Percentiles rank a stretch among this genome's conserved stretches.
These are phyloP conservation scores for Lachancea meyersii DNA, from an alignment of 805 yeast genomes.

Conservation along the genomic window DNA sequence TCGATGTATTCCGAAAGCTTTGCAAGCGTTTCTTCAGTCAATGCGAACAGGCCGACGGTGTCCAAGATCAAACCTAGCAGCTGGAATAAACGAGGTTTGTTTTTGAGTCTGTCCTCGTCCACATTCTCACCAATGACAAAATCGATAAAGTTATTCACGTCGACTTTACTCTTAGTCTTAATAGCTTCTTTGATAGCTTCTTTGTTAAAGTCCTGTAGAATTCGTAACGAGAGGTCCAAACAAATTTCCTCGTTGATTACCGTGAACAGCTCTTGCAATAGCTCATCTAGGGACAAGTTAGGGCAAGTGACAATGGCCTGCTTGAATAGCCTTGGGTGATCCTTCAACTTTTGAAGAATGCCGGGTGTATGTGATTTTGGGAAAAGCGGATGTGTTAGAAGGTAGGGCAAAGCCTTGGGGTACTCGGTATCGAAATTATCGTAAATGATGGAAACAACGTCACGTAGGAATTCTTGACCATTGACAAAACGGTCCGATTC, in stretches of 20 bases:
- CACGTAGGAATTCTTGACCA: slow-evolving; percentile 49
- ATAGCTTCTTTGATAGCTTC: slow-evolving; percentile 48
- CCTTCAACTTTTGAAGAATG: slow-evolving; percentile 46
- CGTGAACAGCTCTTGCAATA: slow-evolving; percentile 53
- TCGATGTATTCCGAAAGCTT: slow-evolving; percentile 23
- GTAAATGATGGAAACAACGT: slow-evolving; percentile 41
- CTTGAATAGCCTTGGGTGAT: slow-evolving; percentile 60
- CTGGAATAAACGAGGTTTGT: slow-evolving; percentile 27
- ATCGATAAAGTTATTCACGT: slow-evolving; percentile 31
- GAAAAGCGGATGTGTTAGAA: slow-evolving; percentile 82
- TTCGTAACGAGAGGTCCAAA: slow-evolving; percentile 58
- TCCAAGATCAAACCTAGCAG: slow-evolving; percentile 30
- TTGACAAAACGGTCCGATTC: slow-evolving; percentile 56
- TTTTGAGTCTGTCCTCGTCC: slow-evolving; percentile 19
- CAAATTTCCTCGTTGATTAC: slow-evolving; percentile 58
- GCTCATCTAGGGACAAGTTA: slow-evolving; percentile 55
- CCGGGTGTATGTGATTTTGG: slow-evolving; percentile 55
- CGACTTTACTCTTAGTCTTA: slow-evolving; percentile 30
- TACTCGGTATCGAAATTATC: slow-evolving; percentile 24
- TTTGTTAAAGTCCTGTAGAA: slow-evolving; percentile 57
- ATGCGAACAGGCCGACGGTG: slow-evolving; percentile 32
- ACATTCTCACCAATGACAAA: slow-evolving; percentile 25
- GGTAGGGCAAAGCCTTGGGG: slow-evolving; percentile 63
- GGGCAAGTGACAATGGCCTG: slow-evolving; percentile 81
- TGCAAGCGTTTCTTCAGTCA: slow-evolving; percentile 24